Evolutionary conservation across 73 alveolate genomes (phyloP).

Genomic region (Stentor coeruleus): DNA sequence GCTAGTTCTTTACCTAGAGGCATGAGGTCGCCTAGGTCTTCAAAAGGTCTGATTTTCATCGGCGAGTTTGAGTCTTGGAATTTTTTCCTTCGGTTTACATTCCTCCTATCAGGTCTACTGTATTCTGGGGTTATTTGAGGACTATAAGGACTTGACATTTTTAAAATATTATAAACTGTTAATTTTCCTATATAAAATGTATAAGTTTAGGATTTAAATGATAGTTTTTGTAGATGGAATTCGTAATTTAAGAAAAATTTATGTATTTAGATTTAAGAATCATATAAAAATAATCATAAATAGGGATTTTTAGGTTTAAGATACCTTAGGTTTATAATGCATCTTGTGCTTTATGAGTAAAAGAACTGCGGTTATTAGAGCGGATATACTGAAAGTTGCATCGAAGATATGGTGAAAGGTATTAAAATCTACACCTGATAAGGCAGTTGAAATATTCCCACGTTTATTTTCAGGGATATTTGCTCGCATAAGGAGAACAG

Average conservation of each 20-base stretch:
- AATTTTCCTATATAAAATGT: too few species aligned
- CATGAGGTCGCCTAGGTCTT: not conserved
- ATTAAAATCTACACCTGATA: not conserved
- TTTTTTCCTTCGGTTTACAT: too few species aligned
- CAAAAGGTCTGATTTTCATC: not conserved
- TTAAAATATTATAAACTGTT: too few species aligned
- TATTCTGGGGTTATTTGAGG: too few species aligned
- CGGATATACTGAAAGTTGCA: conserved; percentile 1
- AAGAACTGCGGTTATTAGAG: conserved; percentile 14
- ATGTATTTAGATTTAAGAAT: too few species aligned
- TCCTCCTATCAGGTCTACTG: not conserved
- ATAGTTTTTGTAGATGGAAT: too few species aligned
- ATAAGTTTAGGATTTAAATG: too few species aligned
- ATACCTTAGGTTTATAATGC: too few species aligned
- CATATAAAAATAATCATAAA: too few species aligned
- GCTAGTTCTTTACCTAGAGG: not conserved
- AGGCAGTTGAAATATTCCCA: not conserved
- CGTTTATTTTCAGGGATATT: conserved; percentile 27
- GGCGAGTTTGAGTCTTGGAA: conserved; percentile 3
- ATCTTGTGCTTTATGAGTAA: not conserved
- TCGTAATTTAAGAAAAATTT: too few species aligned
- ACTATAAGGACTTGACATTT: too few species aligned
- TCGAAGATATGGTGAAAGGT: conserved; percentile 24
- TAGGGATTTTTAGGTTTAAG: too few species aligned
- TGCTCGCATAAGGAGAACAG: conserved; percentile 26